These are phyloP conservation scores for Cucumis hystrix DNA, from an alignment of 306 rosid species.

Conservation along the genomic window DNA sequence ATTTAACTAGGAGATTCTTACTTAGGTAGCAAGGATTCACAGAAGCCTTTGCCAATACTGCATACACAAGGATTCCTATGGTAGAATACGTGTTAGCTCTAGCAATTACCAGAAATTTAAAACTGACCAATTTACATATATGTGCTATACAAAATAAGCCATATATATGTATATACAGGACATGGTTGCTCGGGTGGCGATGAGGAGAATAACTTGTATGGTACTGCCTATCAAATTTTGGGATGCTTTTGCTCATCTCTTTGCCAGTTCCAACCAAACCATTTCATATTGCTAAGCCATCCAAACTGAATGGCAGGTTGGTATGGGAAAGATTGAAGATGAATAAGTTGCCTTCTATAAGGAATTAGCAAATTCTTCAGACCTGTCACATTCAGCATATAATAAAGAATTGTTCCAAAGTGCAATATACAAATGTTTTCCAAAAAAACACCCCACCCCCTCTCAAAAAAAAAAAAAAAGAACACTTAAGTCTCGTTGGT, in stretches of 20 bases:
- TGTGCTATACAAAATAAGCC: background rate
- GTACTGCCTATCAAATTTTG: background rate
- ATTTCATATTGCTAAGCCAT: constrained; percentile 64
- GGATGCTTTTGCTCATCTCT: constrained; percentile 10
- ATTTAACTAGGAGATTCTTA: background rate
- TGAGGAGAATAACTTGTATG: background rate
- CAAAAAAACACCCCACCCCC: too few relatives aligned
- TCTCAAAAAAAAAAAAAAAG: too few relatives aligned
- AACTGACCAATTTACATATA: background rate
- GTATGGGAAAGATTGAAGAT: constrained; percentile 25
- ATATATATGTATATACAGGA: background rate
- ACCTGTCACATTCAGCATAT: constrained; percentile 30
- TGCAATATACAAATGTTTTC: background rate
- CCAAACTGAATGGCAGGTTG: constrained; percentile 51
- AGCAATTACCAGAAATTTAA: background rate
- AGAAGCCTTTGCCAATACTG: background rate
- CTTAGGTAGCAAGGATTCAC: background rate
- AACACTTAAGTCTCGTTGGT: too few relatives aligned
- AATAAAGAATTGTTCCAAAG: background rate
- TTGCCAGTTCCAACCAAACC: constrained; percentile 41
- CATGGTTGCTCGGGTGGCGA: background rate
- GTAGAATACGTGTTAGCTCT: background rate
- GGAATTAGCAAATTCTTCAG: constrained; percentile 71
- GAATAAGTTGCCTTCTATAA: constrained; percentile 47
- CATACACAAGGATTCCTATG: background rate